These are phyloP conservation scores for Fusarium sp. DNA, from an alignment of 2,329 filamentous ascomycete genomes.

Conservation along the genomic window DNA sequence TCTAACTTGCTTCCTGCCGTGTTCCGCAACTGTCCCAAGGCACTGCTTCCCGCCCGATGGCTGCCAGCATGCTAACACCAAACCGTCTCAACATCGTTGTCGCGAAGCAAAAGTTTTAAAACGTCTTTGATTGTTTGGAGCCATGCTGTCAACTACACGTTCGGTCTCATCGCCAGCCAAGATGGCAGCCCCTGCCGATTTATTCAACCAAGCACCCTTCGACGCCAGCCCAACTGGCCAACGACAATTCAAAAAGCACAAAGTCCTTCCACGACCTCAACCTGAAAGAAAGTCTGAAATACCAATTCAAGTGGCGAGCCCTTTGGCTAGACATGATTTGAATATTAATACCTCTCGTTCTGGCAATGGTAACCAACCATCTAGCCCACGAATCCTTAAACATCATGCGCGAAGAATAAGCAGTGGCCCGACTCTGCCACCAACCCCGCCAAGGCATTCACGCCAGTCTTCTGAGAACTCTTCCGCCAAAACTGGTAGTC, in stretches of 20 bases:
- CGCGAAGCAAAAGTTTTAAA: slow-evolving; percentile 37
- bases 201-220: slow-evolving; percentile 42
- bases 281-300: slow-evolving; percentile 40
- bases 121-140: slow-evolving; percentile 13
- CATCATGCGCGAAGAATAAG: slow-evolving; percentile 55
- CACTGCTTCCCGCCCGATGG: slow-evolving; percentile 26
- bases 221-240: slow-evolving; percentile 45
- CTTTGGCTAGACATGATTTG: slow-evolving; percentile 37
- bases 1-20: slow-evolving; percentile 33
- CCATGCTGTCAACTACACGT: slow-evolving; percentile 45
- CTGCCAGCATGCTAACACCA: slow-evolving; percentile 43
- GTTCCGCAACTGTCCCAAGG: slow-evolving; percentile 32
- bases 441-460: slow-evolving; percentile 70
- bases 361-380: slow-evolving; percentile 46
- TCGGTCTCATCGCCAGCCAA: slow-evolving; percentile 47
- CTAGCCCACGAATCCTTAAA: slow-evolving; percentile 53
- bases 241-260: slow-evolving; percentile 58
- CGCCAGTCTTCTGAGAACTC: slow-evolving; percentile 64
- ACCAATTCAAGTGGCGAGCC: slow-evolving; percentile 38
- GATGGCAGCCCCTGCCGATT: slow-evolving; percentile 46
- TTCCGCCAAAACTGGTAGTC: slow-evolving; percentile 55
- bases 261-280: slow-evolving; percentile 52
- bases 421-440: slow-evolving; percentile 62
- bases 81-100: slow-evolving; percentile 33
- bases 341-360: slow-evolving; percentile 44